Conservation (phyloP, 1,284 basidiomycete genomes). For the Leccinum pachyderme region DNA sequence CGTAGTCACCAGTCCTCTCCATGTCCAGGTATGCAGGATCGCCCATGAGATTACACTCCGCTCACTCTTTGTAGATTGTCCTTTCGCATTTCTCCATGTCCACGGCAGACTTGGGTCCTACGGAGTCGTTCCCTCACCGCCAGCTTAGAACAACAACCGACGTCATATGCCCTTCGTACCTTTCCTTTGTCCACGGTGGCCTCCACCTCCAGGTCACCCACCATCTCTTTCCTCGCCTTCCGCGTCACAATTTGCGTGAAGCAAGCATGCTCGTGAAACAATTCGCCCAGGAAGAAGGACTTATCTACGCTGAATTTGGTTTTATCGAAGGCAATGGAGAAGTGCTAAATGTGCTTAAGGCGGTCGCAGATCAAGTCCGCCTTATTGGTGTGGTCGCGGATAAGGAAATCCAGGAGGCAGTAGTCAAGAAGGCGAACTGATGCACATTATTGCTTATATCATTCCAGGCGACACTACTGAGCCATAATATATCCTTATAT, state of each 20-base stretch:
- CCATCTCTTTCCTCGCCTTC: conserved; percentile 94
- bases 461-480: not conserved
- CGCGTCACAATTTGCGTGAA: conserved; percentile 87
- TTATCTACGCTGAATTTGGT: conserved; percentile 88
- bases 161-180: conserved; percentile 80
- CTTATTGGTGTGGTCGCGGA: conserved; percentile 74
- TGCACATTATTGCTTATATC: not conserved
- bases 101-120: conserved; percentile 86
- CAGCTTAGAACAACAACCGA: conserved; percentile 97
- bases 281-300: conserved; percentile 80
- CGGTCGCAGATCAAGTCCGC: conserved; percentile 81
- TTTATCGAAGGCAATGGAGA: conserved; percentile 83
- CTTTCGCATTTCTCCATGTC: conserved; percentile 98
- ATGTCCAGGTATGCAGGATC: conserved; percentile 64
- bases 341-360: conserved; percentile 72
- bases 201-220: conserved; percentile 96
- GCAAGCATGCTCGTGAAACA: conserved; percentile 83
- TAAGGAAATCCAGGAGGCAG: conserved; percentile 57
- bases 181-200: conserved; percentile 92
- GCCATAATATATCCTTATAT: not conserved
- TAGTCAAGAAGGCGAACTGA: conserved; percentile 41
- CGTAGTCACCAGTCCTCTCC: conserved; percentile 78
- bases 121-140: conserved; percentile 89
- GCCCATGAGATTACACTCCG: not conserved
- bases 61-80: conserved; percentile 69